Base-by-base conservation (phyloP, 2,329 filamentous ascomycete genomes). In the Ophiostoma perfectum region DNA sequence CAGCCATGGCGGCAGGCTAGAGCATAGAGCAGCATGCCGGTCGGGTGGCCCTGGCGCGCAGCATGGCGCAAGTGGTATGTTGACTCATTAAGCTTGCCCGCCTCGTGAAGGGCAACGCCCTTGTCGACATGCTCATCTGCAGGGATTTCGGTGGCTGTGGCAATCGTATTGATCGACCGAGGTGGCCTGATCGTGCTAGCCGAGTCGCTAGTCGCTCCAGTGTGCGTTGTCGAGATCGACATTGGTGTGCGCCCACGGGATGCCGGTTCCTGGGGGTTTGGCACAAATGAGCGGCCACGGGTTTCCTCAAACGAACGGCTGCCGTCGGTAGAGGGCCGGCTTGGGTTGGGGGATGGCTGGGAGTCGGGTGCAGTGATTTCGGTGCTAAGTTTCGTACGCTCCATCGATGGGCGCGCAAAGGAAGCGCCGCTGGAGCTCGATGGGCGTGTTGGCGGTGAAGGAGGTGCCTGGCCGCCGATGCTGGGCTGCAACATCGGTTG, bases 31-130 rank as follows among this genome's bases (percentile, higher is more conserved):
- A 99, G 86, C 95, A 99, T 99, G 36, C 90, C 95, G 0, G 94
- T 97, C 0, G 95, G 91, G 69, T 96, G 86, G 64, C 92, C 91
- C 68, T 91, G 89, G 73, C 89, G 88, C 0, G 95, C 94, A 4
- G 95, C 95, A 70, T 96, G 86, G 45, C 95, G 90, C 62, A 99
- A 84, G 76, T 99, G 95, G 76, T 98, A 99, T 0, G 95, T 98
- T 0, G 94, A 98, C 78, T 98, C 93, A 71, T 93, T 93, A 42
- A 97, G 81, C 11, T 91, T 89, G 18, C 94, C 94, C 64, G 89
- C 88, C 76, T 97, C 92, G 75, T 99, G 95, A 70, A 92, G 89
- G 71, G 92, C 88, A 69, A 99, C 95, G 8, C 92, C 95, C 79
- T 94, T 95, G 41, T 90, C 85, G 63, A 98, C 86, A 76, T 99